A percentile compares a stretch with the other conserved stretches of the same genome.
Evolutionary conservation across 306 rosid species (phyloP).

Genomic region (Vicia faba): DNA sequence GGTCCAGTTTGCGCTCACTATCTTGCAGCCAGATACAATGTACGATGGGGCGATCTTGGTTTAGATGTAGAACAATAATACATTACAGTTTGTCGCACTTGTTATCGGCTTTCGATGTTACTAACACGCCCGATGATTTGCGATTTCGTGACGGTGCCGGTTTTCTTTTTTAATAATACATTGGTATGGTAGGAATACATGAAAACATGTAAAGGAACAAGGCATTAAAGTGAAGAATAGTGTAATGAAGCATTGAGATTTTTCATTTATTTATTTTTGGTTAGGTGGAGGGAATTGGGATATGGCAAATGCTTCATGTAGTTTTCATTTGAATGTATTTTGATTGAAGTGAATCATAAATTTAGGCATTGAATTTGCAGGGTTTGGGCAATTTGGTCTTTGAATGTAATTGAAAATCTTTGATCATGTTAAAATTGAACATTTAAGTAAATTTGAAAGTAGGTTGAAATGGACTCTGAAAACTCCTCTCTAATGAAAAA

Average conservation of each 20-base stretch:
- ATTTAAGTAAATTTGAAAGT: too few relatives aligned
- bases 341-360: neutral
- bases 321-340: slow-evolving; percentile 11
- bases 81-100: slow-evolving; percentile 12
- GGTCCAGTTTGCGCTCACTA: slow-evolving; percentile 95
- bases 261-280: neutral
- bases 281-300: neutral
- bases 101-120: slow-evolving; percentile 22
- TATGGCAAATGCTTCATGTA: slow-evolving; percentile 4
- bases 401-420: neutral
- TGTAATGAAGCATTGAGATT: slow-evolving; percentile 37
- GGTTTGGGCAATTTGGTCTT: neutral
- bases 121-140: slow-evolving; percentile 29
- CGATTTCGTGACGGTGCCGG: slow-evolving; percentile 7
- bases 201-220: slow-evolving; percentile 40
- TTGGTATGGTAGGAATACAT: slow-evolving; percentile 37
- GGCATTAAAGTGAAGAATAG: slow-evolving; percentile 18
- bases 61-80: slow-evolving; percentile 49
- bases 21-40: slow-evolving; percentile 77
- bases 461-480: too few relatives aligned
- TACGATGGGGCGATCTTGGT: slow-evolving; percentile 85
- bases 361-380: neutral
- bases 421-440: too few relatives aligned
- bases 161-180: neutral
- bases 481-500: too few relatives aligned